phyloP scores from a whole-genome alignment of 495 filamentous ascomycete species.

The Cenococcum geophilum region DNA sequence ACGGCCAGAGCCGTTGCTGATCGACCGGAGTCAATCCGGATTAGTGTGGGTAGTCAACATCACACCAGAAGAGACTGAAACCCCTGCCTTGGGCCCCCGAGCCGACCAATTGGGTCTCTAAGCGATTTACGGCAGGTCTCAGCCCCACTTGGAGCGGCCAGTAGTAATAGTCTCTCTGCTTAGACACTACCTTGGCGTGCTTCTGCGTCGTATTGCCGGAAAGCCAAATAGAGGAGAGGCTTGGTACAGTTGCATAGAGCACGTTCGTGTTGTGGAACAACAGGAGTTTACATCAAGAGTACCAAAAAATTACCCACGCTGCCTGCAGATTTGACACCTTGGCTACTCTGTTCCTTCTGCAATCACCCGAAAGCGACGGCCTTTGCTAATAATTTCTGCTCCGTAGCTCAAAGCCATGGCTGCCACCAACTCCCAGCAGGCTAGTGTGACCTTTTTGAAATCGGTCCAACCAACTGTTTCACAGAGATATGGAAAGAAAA shows the following conservation, averaged over 20 bases:
- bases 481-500: neutral
- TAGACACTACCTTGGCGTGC: neutral
- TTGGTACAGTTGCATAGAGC: neutral
- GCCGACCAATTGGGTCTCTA: conserved; percentile 2
- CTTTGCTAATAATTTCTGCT: neutral
- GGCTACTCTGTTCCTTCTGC: neutral
- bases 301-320: neutral
- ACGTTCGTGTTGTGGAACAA: conserved; percentile 1
- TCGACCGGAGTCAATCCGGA: neutral
- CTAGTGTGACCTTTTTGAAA: neutral
- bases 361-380: neutral
- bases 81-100: neutral
- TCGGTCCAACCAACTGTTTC: neutral
- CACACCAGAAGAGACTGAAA: neutral
- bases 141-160: neutral
- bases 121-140: conserved; percentile 1
- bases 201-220: neutral
- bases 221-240: neutral
- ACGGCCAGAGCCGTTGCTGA: neutral
- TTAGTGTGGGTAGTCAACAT: neutral
- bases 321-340: neutral
- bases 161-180: no score
- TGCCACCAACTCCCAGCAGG: conserved; percentile 5
- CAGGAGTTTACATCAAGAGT: neutral
- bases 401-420: neutral